A percentile compares a stretch with the other conserved stretches of the same genome.
Evolutionary conservation across 352 stramenopile species (phyloP).

Genomic region (Globisporangium rhizosaccharum): DNA sequence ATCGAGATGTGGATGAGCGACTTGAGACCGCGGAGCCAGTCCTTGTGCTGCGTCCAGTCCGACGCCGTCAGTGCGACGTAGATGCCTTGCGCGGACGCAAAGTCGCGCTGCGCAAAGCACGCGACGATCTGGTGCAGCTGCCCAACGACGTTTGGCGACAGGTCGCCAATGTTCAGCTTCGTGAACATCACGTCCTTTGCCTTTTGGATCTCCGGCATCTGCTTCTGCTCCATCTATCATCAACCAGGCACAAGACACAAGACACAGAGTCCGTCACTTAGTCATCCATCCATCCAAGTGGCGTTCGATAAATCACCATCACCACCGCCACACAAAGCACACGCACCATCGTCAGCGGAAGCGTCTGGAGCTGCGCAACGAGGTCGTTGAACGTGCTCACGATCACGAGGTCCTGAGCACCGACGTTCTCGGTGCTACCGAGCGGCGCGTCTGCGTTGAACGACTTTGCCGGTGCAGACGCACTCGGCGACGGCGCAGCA

Average conservation of each 20-base stretch:
- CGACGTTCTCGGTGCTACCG: constrained; percentile 71
- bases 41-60: constrained; percentile 96
- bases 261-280: constrained; percentile 11
- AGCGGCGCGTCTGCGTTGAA: constrained; percentile 44
- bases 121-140: constrained; percentile 77
- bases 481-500: constrained; percentile 52
- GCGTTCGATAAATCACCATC: no score
- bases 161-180: constrained; percentile 78
- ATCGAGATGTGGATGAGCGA: constrained; percentile 93
- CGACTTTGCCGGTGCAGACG: constrained; percentile 20
- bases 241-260: background rate
- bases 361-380: constrained; percentile 57
- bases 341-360: constrained; percentile 81
- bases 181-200: constrained; percentile 84
- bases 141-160: constrained; percentile 64
- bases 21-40: constrained; percentile 97
- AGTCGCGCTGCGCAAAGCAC: constrained; percentile 76
- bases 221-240: constrained; percentile 81
- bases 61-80: constrained; percentile 90
- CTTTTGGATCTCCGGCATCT: constrained; percentile 82
- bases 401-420: constrained; percentile 69
- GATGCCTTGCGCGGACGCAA: constrained; percentile 71
- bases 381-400: constrained; percentile 80
- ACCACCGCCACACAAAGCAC: background rate
- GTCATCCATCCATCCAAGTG: constrained; percentile 1